Base-by-base conservation (phyloP, 1,284 basidiomycete genomes). In the Ceratorhiza oryzae-sativae region DNA sequence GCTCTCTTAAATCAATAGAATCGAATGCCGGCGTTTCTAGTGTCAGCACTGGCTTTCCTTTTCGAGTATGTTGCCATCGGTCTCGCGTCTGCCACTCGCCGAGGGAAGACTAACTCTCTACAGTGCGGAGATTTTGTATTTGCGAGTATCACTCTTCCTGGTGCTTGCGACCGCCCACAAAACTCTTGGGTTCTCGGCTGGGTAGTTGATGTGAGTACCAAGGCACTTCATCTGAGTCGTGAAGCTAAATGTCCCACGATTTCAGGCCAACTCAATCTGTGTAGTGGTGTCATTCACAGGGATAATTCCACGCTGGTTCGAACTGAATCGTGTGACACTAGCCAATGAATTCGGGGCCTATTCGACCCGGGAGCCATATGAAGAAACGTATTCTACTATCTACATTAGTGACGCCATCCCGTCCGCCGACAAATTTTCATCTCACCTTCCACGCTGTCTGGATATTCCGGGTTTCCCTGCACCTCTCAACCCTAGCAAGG, bases 321-420 rank as follows among this genome's bases (percentile, higher is more conserved):
- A 20, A 6, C 25, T 12, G 36, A 30, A 30, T 12, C 39, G 13
- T 12, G 39, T 60, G 13, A 27, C 27, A n/a, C 18, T 20, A 20
- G 53, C 53, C 32, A 20, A 56, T 20, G 53, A 36, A 20, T 56
- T 56, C 18, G 15, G 3, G 25, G n/a, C 15, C 32, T n/a, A 3
- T 13, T 32, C 30, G 18, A 34, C 2, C 9, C 53, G 27, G 32
- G 32, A 56, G 3, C 18, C 32, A 56, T 36, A n/a, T 15, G 30
- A 36, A n/a, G 27, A 2, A 2, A 1, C 18, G 9, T 30, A 36
- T 34, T 56, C 32, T 36, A 15, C 32, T 5, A 56, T 56, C 3
- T 65, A 65, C 13, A 27, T 65, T 18, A 65, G 62, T 20, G 62
- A 65, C 13, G 62, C 46, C 5, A 32, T 56, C 8, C 27, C 32